Base-by-base conservation (phyloP, 1,284 basidiomycete species). In the Ganoderma sinense region DNA sequence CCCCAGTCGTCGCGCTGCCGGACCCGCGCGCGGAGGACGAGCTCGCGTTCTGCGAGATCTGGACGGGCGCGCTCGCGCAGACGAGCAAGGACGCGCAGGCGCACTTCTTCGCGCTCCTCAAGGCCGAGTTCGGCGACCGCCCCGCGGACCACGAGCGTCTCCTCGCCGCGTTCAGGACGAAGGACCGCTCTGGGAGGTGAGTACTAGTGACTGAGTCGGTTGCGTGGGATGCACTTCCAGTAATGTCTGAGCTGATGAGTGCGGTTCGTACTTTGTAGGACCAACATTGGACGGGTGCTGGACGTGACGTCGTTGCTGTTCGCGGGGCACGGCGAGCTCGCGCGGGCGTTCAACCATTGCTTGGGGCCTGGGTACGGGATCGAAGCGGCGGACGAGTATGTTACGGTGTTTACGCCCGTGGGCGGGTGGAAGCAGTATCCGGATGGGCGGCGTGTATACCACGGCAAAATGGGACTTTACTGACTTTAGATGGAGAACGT, bases 361-460 rank as follows among this genome's bases (percentile, higher is more conserved):
- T 40, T 73, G 23, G 69, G 69, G 23, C 69, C 72, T 0, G 72
- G 72, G n/a, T 71, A 69, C 18, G 26, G 64, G 7, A 10, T 73
- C 41, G 72, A 73, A 62, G 68, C 72, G 0, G 56, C 60, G 33
- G 29, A 33, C 14, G 41, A 51, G 41, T 73, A 73, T 23, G 66
- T 71, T 18, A 63, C 68, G 29, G 69, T 73, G 45, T 71, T 67
- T 45, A 62, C 55, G 14, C 68, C 69, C 4, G 18, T 23, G 4
- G 33, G 31, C 1, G 65, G 62, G 11, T 73, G 71, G 72, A 69
- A 60, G 13, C 56, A 66, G 33, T 61, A 66, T 29, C 65, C 60
- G 1, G 65, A 58, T 18, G 63, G 67, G 31, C 39, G n/a, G 8
- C 67, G 64, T 23, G 56, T 39, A 5, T n/a, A 41, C 29, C 63